Conservation (phyloP, 2,329 filamentous ascomycete genomes). For the Colletotrichum musae region DNA sequence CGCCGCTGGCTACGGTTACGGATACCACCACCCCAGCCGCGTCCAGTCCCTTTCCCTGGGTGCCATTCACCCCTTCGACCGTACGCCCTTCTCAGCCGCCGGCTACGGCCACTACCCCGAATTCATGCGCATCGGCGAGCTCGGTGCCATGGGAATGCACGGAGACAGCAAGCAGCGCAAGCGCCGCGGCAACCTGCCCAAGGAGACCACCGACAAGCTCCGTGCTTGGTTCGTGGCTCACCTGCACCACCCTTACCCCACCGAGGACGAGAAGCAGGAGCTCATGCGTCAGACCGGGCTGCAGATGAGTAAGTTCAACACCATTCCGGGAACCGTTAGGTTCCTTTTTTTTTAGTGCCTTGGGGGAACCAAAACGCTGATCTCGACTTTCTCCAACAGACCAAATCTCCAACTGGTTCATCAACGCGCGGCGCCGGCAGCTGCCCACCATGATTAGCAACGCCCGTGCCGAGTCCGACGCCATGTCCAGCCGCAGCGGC, state of each 20-base stretch:
- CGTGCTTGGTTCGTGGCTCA: conserved; percentile 86
- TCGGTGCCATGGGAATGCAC: conserved; percentile 53
- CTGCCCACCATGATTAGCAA: conserved; percentile 73
- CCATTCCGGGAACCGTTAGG: conserved; percentile 20
- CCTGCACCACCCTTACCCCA: conserved; percentile 86
- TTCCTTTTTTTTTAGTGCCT: background rate
- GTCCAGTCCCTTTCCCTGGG: conserved; percentile 63
- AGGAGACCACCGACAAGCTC: conserved; percentile 87
- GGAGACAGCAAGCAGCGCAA: conserved; percentile 69
- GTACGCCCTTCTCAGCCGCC: conserved; percentile 59
- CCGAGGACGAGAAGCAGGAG: conserved; percentile 82
- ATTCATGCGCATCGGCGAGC: conserved; percentile 58
- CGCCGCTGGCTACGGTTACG: conserved; percentile 53
- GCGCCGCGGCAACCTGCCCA: conserved; percentile 89
- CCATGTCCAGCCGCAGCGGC: conserved; percentile 51
- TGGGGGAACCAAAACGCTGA: conserved; percentile 40
- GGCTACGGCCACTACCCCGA: conserved; percentile 60
- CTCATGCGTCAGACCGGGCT: conserved; percentile 83
- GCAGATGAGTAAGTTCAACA: conserved; percentile 77
- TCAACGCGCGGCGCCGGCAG: conserved; percentile 80
- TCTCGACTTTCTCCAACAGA: conserved; percentile 55
- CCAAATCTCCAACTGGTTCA: conserved; percentile 86
- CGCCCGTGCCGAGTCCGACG: conserved; percentile 66
- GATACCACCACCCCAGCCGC: conserved; percentile 60
- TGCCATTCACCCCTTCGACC: conserved; percentile 59